Evolutionary conservation across 2,329 filamentous ascomycete genomes (phyloP), one percentile per base, ranked within the genome.

Genomic region (Phaeosphaeriaceae sp.): DNA sequence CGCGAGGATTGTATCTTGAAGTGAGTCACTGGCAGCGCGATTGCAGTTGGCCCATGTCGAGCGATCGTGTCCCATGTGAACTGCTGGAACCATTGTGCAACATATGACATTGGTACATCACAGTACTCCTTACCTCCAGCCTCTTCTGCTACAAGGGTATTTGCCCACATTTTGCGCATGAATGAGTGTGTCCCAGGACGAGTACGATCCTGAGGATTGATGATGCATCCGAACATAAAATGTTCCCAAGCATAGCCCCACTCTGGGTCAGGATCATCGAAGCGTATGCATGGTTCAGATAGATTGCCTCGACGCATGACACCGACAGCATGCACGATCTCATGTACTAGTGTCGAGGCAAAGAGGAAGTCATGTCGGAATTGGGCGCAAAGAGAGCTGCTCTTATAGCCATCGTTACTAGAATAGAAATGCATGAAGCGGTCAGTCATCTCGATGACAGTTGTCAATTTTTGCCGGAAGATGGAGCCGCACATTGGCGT

Each of bases 201-300:
- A 1, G 47, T 54, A 24, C 61, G 63, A 28, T 74, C 65, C 46
- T 71, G 69, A 1, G 75, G 73, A 26, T 77, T 74, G 26, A 77
- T 68, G 3, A 75, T 61, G 24, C 62, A 63, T 15, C 75, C 74
- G 42, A 78, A 77, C 63, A 75, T 71, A 60, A 73, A 75, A 48
- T 74, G 68, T 54, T 78, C 76, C 74, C 75, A 78, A n/a, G 73
- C 69, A 49, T 61, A 72, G 15, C 76, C 76, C 64, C 68, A 72
- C 49, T 78, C 76, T 2, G 63, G 60, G 6, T 65, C 64, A 2
- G 71, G 73, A 56, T 69, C 67, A 19, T 73, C 61, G 13, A 58
- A 53, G 11, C 59, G 55, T 23, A 75, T 66, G 43, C 57, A 64
- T 26, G 73, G 71, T 60, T 78, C 76, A 4, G 43, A 32, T 1